Evolutionary conservation across 73 alveolate genomes (phyloP).

Genomic region (Paraurostyla sp.): DNA sequence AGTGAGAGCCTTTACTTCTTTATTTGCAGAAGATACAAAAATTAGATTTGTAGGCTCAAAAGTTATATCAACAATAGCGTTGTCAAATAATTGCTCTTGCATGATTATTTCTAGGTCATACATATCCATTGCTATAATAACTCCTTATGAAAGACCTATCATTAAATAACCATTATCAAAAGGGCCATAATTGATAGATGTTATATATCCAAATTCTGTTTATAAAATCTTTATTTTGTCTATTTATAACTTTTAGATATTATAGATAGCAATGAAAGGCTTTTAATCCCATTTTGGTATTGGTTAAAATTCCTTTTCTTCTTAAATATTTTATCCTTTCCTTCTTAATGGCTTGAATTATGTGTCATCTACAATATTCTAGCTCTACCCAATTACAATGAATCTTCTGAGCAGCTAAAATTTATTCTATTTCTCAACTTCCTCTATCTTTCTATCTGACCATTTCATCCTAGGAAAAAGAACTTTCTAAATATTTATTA

Average conservation of each 20-base stretch:
- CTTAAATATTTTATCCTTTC: no score
- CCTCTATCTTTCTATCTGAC: conserved; percentile 40
- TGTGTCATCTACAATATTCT: neutral
- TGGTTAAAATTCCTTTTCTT: no score
- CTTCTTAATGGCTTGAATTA: neutral
- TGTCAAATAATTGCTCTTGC: neutral
- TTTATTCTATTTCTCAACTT: neutral
- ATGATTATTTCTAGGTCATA: neutral
- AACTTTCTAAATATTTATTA: neutral
- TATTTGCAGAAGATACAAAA: neutral
- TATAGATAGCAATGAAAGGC: neutral
- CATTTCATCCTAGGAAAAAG: conserved; percentile 27
- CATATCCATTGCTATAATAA: neutral
- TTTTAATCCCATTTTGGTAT: neutral
- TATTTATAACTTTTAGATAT: neutral
- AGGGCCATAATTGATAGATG: conserved; percentile 24
- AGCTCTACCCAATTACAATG: neutral
- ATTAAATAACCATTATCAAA: conserved; percentile 32
- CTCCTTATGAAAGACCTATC: neutral
- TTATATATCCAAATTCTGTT: neutral
- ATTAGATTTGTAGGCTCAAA: conserved; percentile 60
- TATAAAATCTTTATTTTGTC: neutral
- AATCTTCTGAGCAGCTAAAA: neutral
- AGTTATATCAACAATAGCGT: neutral
- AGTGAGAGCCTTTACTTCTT: conserved; percentile 27